Conservation (phyloP, 441 rosid species). For the Euphorbia neoarborescens region DNA sequence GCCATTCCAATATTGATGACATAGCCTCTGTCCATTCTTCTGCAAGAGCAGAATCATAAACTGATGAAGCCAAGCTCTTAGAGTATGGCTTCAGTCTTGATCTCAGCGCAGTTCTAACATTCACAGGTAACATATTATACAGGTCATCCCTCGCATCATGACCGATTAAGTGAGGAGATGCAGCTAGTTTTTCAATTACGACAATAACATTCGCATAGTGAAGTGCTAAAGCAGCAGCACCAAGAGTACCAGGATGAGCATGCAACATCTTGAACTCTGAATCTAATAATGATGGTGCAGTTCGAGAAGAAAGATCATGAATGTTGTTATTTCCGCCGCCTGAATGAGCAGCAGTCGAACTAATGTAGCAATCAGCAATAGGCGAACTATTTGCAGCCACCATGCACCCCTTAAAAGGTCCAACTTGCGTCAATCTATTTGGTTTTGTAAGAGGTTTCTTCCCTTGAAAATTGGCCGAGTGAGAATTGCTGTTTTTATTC, state of each 20-base stretch:
- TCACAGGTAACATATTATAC: constrained; percentile 86
- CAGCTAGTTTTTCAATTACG: constrained; percentile 78
- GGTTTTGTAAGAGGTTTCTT: constrained; percentile 43
- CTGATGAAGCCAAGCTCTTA: constrained; percentile 51
- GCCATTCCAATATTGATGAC: constrained; percentile 71
- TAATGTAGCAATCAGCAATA: constrained; percentile 34
- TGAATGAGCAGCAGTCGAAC: constrained; percentile 24
- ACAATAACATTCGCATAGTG: constrained; percentile 90
- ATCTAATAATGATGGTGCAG: constrained; percentile 29
- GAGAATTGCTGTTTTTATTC: constrained; percentile 43
- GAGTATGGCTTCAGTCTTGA: constrained; percentile 65
- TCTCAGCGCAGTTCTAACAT: constrained; percentile 58
- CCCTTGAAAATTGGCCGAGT: constrained; percentile 27
- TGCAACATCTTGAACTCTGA: constrained; percentile 43
- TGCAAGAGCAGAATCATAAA: constrained; percentile 60
- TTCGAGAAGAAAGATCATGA: constrained; percentile 27
- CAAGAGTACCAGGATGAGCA: constrained; percentile 71
- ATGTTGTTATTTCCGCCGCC: constrained; percentile 32
- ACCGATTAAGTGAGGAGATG: constrained; percentile 89
- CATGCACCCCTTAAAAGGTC: constrained; percentile 76
- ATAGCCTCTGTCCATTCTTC: constrained; percentile 81
- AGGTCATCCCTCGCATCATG: constrained; percentile 90
- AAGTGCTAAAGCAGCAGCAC: constrained; percentile 78
- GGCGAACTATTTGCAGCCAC: constrained; percentile 39
- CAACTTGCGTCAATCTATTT: constrained; percentile 63